Conservation (phyloP, 192 early-diverging fungal genomes). For the Geranomyces michiganensis region DNA sequence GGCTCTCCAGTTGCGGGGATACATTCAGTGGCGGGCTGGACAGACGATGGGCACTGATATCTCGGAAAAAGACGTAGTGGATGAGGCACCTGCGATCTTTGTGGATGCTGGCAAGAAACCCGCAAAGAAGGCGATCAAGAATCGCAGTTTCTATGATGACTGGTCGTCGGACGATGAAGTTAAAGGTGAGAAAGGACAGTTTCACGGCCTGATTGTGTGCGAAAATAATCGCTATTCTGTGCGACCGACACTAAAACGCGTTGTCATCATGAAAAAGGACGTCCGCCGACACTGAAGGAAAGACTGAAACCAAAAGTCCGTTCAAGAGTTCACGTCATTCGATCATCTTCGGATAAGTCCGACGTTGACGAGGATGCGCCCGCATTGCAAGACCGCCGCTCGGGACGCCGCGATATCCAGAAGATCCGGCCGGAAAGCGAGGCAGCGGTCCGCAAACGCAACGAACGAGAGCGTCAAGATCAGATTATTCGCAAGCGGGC, state of each 20-base stretch:
- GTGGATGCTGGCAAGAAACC: not conserved
- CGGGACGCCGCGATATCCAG: conserved; percentile 42
- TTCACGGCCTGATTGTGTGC: too few species aligned
- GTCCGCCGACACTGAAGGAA: too few species aligned
- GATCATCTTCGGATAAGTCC: not conserved
- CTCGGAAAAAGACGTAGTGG: not conserved
- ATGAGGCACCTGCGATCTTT: not conserved
- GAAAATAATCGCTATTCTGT: too few species aligned
- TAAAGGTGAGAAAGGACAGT: too few species aligned
- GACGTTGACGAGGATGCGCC: not conserved
- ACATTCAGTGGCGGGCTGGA: not conserved
- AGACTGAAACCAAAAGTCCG: too few species aligned
- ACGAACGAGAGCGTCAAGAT: conserved; percentile 15
- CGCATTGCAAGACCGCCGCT: not conserved
- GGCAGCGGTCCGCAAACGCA: conserved; percentile 29
- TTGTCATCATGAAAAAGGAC: too few species aligned
- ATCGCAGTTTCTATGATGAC: too few species aligned
- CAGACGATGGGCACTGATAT: conserved; percentile 1
- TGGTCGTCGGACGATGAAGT: too few species aligned
- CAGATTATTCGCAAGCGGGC: not conserved
- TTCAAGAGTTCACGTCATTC: too few species aligned
- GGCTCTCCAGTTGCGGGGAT: not conserved
- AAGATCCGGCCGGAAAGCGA: conserved; percentile 36
- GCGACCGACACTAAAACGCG: too few species aligned
- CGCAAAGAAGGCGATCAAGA: too few species aligned